These are phyloP conservation scores for Nakataea oryzae DNA, from an alignment of 2,329 filamentous ascomycete genomes.

Conservation along the genomic window DNA sequence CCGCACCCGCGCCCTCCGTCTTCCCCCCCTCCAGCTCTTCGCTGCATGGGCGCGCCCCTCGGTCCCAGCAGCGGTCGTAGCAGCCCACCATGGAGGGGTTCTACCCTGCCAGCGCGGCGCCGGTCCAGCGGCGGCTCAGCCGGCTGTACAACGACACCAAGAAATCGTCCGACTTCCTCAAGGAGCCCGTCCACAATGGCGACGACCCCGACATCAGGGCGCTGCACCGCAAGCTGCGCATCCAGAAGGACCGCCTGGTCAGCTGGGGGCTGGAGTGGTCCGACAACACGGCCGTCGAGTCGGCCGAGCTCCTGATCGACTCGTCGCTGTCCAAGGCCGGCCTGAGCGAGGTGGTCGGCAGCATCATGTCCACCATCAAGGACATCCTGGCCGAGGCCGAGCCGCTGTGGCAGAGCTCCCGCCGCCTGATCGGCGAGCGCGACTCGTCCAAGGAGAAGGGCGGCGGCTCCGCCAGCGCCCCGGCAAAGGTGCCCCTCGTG, in stretches of 20 bases:
- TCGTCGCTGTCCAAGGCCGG: constrained; percentile 62
- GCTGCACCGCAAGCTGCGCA: constrained; percentile 65
- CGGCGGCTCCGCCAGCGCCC: neutral
- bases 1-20: neutral
- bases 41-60: neutral
- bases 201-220: constrained; percentile 60
- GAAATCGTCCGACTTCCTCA: constrained; percentile 64
- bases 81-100: constrained; percentile 35
- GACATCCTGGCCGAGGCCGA: constrained; percentile 70
- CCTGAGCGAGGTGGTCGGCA: constrained; percentile 65
- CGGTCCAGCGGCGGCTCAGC: constrained; percentile 53
- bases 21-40: neutral
- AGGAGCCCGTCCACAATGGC: constrained; percentile 49
- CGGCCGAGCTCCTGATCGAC: constrained; percentile 52
- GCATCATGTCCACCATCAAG: constrained; percentile 71
- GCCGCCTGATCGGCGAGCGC: constrained; percentile 27
- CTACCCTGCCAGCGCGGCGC: constrained; percentile 35
- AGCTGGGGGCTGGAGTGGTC: constrained; percentile 78
- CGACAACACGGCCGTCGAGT: constrained; percentile 54
- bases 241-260: constrained; percentile 69
- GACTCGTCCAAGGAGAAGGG: constrained; percentile 23
- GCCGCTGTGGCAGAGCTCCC: constrained; percentile 55
- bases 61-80: neutral
- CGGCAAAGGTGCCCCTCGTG: constrained; percentile 45
- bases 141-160: constrained; percentile 76